Evolutionary conservation across 306 rosid genomes (phyloP), one percentile per base, ranked within the genome.

Genomic region (Begonia fuchsioides): DNA sequence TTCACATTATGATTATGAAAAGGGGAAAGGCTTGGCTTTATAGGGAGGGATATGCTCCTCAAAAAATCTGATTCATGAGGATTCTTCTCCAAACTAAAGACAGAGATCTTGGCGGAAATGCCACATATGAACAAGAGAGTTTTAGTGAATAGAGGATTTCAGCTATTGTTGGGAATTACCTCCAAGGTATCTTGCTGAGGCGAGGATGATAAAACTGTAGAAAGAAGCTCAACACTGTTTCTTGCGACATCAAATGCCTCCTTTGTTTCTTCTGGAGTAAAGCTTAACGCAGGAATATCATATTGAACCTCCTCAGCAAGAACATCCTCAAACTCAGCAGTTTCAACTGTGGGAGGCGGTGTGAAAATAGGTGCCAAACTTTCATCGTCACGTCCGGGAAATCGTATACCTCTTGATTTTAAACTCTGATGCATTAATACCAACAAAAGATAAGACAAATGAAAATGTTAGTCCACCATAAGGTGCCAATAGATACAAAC

Each of bases 311-410:
- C 79, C 63, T 50, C 86, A 0, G 69, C 41, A 51, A 68, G 50
- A 68, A 52, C 61, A 32, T 67, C 67, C 56, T 81, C 72, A 0
- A 48, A 57, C 46, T 90, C 97, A 2, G 71, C 43, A 32, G 68
- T 86, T 46, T 72, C 17, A 43, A 68, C 77, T 2, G 96, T 75
- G 8, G 72, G 88, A 39, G 87, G 78, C 19, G 98, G 98, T 47
- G 98, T 92, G 18, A 92, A 82, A 49, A 92, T 82, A 15, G 98
- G 98, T 11, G 94, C 98, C 82, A 92, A 62, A 62, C 96, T 85
- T 67, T 92, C 98, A 53, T 82, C 72, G 78, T 86, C 98, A 32
- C 96, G 86, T 14, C 98, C 94, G 19, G 98, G 98, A 69, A 92
- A 92, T 52, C 88, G 68, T 60, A 92, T 64, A 40, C 98, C 98